Percentiles rank a stretch among this genome's conserved stretches.
phyloP scores from a whole-genome alignment of 208 protist genomes.

The Trypanosoma scelopori region DNA sequence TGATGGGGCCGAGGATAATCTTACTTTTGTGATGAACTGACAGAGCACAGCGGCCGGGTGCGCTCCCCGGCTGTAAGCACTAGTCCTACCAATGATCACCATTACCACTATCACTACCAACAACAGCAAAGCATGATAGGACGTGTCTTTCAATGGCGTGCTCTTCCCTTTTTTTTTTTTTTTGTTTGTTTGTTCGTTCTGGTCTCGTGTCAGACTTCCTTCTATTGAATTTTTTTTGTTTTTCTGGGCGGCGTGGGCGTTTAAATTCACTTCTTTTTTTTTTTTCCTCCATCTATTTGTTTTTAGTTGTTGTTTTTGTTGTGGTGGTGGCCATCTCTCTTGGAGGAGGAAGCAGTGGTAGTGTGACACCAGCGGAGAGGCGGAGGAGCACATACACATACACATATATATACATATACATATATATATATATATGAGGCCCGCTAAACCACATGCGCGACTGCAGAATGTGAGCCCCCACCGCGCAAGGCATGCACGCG shows the following conservation, averaged over 20 bases:
- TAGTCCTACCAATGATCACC: background rate
- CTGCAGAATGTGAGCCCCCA: background rate
- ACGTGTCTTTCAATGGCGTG: background rate
- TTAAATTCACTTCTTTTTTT: background rate
- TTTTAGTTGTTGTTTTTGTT: slow-evolving; percentile 4
- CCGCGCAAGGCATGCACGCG: slow-evolving; percentile 12
- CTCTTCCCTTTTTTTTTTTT: background rate
- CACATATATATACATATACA: too few relatives aligned
- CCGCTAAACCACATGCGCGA: background rate
- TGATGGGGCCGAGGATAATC: slow-evolving; percentile 79
- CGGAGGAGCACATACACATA: background rate
- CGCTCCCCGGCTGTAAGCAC: background rate
- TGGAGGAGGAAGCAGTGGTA: too few relatives aligned
- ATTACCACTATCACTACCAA: background rate
- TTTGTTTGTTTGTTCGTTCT: too few relatives aligned
- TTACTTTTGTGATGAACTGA: slow-evolving; percentile 88
- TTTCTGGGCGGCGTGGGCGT: background rate
- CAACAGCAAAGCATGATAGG: background rate
- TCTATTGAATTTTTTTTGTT: too few relatives aligned
- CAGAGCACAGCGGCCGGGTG: background rate
- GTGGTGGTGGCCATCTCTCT: too few relatives aligned
- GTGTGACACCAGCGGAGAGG: too few relatives aligned
- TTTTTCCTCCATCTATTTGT: too few relatives aligned
- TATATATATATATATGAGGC: too few relatives aligned
- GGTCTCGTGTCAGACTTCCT: too few relatives aligned